These are phyloP conservation scores for Melampsora larici-populina DNA, from an alignment of 1,284 basidiomycete species.

Conservation along the genomic window DNA sequence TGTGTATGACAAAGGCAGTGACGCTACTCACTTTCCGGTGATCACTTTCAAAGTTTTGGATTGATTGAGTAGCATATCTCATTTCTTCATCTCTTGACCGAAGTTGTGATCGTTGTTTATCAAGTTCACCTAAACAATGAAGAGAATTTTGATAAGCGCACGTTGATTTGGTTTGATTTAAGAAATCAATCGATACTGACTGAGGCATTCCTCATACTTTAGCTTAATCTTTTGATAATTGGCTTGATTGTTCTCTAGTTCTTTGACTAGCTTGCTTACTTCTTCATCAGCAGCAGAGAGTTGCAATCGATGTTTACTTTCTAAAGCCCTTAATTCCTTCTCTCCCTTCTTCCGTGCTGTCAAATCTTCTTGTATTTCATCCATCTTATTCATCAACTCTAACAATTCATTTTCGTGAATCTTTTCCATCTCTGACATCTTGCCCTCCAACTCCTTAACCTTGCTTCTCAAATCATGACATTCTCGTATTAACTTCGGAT, in stretches of 20 bases:
- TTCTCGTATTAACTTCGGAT: conserved; percentile 1
- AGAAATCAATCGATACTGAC: not conserved
- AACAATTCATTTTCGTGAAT: conserved; percentile 28
- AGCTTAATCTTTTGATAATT: conserved; percentile 29
- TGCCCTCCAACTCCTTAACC: conserved; percentile 21
- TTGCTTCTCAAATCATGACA: conserved; percentile 19
- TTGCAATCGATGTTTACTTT: conserved; percentile 20
- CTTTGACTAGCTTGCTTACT: conserved; percentile 7
- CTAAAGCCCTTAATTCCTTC: conserved; percentile 8
- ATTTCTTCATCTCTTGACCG: conserved; percentile 35
- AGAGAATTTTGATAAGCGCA: not conserved
- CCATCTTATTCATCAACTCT: conserved; percentile 13
- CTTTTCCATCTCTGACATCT: conserved; percentile 27
- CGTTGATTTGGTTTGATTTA: not conserved
- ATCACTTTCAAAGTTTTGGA: conserved; percentile 17
- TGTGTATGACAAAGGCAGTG: not conserved
- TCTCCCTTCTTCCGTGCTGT: conserved; percentile 22
- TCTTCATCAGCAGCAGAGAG: conserved; percentile 24
- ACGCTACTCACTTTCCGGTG: conserved; percentile 6
- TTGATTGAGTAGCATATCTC: conserved; percentile 2
- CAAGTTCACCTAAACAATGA: conserved; percentile 25
- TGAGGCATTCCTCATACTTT: conserved; percentile 25
- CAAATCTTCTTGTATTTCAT: conserved; percentile 25
- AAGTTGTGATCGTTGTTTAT: conserved; percentile 21
- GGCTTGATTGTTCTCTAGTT: not conserved